Evolutionary conservation across 768 basidiomycete species (phyloP).

Genomic region (Phlegmacium glaucopus): DNA sequence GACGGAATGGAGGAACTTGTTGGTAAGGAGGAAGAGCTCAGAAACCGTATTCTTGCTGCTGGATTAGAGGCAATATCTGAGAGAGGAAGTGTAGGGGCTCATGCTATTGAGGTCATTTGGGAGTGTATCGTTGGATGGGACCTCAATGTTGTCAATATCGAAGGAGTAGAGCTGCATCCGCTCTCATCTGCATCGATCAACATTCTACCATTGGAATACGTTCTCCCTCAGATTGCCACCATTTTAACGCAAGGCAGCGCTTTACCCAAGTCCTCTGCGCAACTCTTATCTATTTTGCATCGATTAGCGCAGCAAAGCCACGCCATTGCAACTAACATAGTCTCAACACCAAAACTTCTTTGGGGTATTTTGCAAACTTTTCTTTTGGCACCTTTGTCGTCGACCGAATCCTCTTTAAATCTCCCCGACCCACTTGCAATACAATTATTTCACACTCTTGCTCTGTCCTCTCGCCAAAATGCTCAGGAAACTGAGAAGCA

Average conservation of each 20-base stretch:
- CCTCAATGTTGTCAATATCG: conserved; percentile 27
- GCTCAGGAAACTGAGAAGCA: conserved; percentile 54
- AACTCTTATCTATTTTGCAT: conserved; percentile 56
- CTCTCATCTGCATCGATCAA: conserved; percentile 26
- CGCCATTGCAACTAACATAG: conserved; percentile 46
- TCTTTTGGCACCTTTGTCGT: conserved; percentile 50
- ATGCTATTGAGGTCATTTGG: conserved; percentile 73
- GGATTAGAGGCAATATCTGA: conserved; percentile 66
- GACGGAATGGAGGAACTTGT: conserved; percentile 32
- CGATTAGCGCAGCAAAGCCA: conserved; percentile 62
- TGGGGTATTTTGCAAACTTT: conserved; percentile 51
- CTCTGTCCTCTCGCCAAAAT: conserved; percentile 62
- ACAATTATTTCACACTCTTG: conserved; percentile 53
- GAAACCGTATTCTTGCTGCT: conserved; percentile 62
- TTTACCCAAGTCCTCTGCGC: conserved; percentile 46
- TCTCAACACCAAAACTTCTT: conserved; percentile 49
- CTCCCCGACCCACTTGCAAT: conserved; percentile 50
- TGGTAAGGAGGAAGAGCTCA: conserved; percentile 42
- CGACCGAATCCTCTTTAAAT: conserved; percentile 25
- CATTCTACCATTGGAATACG: conserved; percentile 32
- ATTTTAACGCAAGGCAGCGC: conserved; percentile 37
- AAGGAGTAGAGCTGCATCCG: conserved; percentile 47
- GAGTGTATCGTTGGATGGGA: conserved; percentile 71
- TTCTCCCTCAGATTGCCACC: conserved; percentile 49
- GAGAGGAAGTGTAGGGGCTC: conserved; percentile 61